phyloP scores from a whole-genome alignment of 2,329 filamentous ascomycete species.

The Hypoxylon sp. region DNA sequence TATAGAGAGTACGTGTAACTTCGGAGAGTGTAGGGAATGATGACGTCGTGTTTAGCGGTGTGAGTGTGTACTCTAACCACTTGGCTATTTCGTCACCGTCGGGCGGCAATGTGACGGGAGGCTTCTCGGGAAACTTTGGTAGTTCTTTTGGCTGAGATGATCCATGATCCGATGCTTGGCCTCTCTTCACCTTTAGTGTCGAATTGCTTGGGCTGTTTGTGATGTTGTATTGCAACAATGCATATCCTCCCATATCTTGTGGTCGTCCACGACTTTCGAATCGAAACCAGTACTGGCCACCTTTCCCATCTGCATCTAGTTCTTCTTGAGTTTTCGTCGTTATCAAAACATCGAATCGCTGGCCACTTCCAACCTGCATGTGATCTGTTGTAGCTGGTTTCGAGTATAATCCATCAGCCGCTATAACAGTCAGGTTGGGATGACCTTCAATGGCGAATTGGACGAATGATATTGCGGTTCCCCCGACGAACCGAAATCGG shows the following conservation, averaged over 20 bases:
- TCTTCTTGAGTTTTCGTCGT: conserved; percentile 65
- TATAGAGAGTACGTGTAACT: conserved; percentile 65
- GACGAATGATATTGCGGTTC: conserved; percentile 68
- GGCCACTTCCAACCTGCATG: conserved; percentile 70
- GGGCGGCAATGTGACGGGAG: conserved; percentile 56
- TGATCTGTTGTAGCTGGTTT: conserved; percentile 62
- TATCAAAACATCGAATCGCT: conserved; percentile 73
- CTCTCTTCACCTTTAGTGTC: conserved; percentile 17
- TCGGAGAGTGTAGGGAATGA: conserved; percentile 60
- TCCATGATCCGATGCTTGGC: background rate
- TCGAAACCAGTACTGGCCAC: conserved; percentile 62
- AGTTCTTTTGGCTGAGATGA: conserved; percentile 19
- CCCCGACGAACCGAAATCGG: conserved; percentile 72
- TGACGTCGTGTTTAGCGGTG: conserved; percentile 53
- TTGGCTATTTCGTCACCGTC: conserved; percentile 50
- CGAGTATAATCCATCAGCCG: conserved; percentile 71
- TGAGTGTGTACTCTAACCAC: conserved; percentile 66
- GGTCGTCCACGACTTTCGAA: conserved; percentile 67
- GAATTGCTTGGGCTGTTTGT: conserved; percentile 27
- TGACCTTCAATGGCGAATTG: conserved; percentile 72
- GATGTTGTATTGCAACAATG: conserved; percentile 62
- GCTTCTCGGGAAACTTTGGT: conserved; percentile 50
- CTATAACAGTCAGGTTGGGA: conserved; percentile 69
- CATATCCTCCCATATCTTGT: conserved; percentile 62
- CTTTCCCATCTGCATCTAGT: conserved; percentile 55